These are phyloP conservation scores for Acrocalymma vagum DNA, from an alignment of 2,329 filamentous ascomycete species.

Conservation along the genomic window DNA sequence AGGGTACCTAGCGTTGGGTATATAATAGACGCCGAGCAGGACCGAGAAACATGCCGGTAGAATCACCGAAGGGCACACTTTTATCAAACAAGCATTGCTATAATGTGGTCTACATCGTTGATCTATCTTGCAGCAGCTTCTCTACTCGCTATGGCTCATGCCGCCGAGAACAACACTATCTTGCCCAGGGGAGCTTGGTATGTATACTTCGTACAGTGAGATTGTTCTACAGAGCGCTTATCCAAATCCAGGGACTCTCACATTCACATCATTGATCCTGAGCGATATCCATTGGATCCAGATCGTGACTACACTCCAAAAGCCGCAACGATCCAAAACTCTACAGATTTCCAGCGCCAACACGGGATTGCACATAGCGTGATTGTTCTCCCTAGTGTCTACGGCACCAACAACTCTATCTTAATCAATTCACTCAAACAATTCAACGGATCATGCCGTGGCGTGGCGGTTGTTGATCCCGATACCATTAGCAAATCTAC, in stretches of 20 bases:
- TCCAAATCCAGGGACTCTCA: constrained; percentile 1
- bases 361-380: not conserved
- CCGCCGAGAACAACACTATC: too few relatives aligned
- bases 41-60: too few relatives aligned
- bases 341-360: not conserved
- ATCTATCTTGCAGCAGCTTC: too few relatives aligned
- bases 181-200: too few relatives aligned
- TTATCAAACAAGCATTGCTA: too few relatives aligned
- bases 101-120: too few relatives aligned
- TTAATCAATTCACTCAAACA: not conserved
- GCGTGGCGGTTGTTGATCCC: constrained; percentile 1
- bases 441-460: too few relatives aligned
- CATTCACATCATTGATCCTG: constrained; percentile 1
- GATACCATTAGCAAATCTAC: constrained; percentile 2
- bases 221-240: too few relatives aligned
- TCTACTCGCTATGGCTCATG: too few relatives aligned
- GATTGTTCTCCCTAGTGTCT: constrained; percentile 3
- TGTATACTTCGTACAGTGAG: not conserved
- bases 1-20: too few relatives aligned
- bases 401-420: not conserved
- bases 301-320: constrained; percentile 3
- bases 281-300: not conserved
- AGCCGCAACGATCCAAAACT: not conserved
- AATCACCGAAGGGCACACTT: too few relatives aligned
- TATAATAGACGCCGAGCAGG: too few relatives aligned